These are phyloP conservation scores for Fusarium torulosum DNA, from an alignment of 2,329 filamentous ascomycete species.

Conservation along the genomic window DNA sequence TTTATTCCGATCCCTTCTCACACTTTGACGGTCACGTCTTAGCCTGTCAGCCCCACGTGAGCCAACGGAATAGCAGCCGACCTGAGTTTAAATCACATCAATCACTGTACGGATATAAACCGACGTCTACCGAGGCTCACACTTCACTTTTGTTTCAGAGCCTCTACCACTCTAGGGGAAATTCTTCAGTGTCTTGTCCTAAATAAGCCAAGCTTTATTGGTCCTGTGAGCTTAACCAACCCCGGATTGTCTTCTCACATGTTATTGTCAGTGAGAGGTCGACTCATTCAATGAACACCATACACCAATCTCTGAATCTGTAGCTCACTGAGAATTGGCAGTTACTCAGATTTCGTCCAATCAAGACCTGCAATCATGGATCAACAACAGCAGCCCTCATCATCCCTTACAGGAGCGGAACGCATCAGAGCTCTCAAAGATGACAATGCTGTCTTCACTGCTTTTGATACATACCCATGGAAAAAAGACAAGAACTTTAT, in stretches of 20 bases:
- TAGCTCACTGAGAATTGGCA: constrained; percentile 14
- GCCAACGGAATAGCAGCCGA: constrained; percentile 27
- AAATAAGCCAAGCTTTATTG: constrained; percentile 21
- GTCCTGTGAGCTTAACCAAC: constrained; percentile 20
- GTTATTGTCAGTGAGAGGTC: constrained; percentile 13
- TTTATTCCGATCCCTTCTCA: constrained; percentile 23
- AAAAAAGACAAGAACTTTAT: constrained; percentile 76
- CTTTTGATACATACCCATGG: constrained; percentile 77
- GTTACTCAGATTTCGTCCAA: background rate
- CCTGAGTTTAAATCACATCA: constrained; percentile 14
- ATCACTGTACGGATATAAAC: constrained; percentile 13
- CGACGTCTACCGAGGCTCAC: constrained; percentile 34
- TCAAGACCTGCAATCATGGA: constrained; percentile 18
- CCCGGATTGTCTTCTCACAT: constrained; percentile 44
- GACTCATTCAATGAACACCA: constrained; percentile 10
- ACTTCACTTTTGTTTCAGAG: constrained; percentile 7
- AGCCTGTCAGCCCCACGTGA: constrained; percentile 39
- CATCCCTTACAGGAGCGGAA: constrained; percentile 51
- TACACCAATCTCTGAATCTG: background rate
- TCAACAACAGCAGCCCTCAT: constrained; percentile 27
- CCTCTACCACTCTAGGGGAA: background rate
- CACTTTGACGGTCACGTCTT: constrained; percentile 31
- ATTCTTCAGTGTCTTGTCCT: background rate
- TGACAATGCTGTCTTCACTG: constrained; percentile 64
- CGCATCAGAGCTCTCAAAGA: constrained; percentile 56